These are phyloP conservation scores for Phialocephala sp. DNA, from an alignment of 2,329 filamentous ascomycete genomes.

Conservation along the genomic window DNA sequence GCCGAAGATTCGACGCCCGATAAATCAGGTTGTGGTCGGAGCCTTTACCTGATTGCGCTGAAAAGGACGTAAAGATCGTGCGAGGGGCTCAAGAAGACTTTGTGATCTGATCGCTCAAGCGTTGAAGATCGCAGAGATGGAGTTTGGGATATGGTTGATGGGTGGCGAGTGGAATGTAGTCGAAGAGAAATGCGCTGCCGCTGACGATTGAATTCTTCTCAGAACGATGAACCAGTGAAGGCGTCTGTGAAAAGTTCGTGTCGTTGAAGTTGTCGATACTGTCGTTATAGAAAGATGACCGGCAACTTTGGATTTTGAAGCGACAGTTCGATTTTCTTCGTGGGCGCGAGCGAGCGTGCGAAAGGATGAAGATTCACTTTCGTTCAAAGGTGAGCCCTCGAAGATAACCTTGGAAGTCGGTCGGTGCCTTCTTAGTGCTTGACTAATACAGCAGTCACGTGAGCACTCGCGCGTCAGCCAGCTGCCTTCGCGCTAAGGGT, in stretches of 20 bases:
- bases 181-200: constrained; percentile 36
- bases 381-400: constrained; percentile 11
- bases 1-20: constrained; percentile 31
- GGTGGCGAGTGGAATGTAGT: constrained; percentile 18
- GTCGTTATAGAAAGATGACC: constrained; percentile 44
- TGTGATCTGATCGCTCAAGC: constrained; percentile 5
- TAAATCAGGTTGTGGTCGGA: constrained; percentile 15
- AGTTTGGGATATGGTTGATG: not conserved
- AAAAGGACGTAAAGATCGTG: constrained; percentile 7
- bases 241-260: constrained; percentile 55
- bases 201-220: constrained; percentile 44
- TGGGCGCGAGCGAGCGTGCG: constrained; percentile 39
- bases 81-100: not conserved
- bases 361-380: constrained; percentile 33
- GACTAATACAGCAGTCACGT: constrained; percentile 4
- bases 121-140: constrained; percentile 2
- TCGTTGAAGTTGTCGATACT: constrained; percentile 44
- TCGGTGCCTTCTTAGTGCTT: not conserved
- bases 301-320: constrained; percentile 44
- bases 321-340: constrained; percentile 43
- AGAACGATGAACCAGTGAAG: constrained; percentile 61
- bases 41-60: constrained; percentile 14
- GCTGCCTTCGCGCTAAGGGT: constrained; percentile 16
- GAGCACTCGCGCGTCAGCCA: not conserved
- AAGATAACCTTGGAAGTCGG: constrained; percentile 21